Conservation (phyloP, 2,329 filamentous ascomycete species). For the Sclerotiophoma versabilis region DNA sequence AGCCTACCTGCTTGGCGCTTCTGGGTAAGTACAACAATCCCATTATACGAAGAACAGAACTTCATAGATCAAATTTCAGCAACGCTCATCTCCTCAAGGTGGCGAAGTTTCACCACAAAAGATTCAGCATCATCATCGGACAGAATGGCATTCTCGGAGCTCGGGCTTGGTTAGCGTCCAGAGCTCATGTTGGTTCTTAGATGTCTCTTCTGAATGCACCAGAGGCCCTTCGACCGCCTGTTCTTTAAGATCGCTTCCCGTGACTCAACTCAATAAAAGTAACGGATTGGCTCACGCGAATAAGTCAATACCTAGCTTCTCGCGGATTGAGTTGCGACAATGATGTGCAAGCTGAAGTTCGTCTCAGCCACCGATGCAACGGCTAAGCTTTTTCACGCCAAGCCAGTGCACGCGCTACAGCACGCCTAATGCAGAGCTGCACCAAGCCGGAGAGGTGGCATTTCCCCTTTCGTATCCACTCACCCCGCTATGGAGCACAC, state of each 20-base stretch:
- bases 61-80: neutral
- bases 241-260: neutral
- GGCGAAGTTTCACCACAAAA: neutral
- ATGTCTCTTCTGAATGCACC: neutral
- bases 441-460: slow-evolving; percentile 1
- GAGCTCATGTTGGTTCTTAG: neutral
- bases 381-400: slow-evolving; percentile 16
- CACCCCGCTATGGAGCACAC: slow-evolving; percentile 3
- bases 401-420: slow-evolving; percentile 9
- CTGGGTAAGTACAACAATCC: neutral
- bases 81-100: neutral
- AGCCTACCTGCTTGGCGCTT: too few species aligned
- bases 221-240: neutral
- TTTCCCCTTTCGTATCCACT: slow-evolving; percentile 13
- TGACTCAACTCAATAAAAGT: neutral
- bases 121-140: neutral
- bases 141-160: neutral
- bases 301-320: neutral
- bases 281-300: neutral
- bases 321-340: neutral
- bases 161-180: neutral
- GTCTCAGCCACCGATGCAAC: slow-evolving; percentile 2
- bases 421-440: slow-evolving; percentile 5
- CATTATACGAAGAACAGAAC: neutral
- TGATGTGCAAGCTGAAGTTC: slow-evolving; percentile 3